phyloP scores from a whole-genome alignment of 306 rosid species.

The Prunus mongolica region DNA sequence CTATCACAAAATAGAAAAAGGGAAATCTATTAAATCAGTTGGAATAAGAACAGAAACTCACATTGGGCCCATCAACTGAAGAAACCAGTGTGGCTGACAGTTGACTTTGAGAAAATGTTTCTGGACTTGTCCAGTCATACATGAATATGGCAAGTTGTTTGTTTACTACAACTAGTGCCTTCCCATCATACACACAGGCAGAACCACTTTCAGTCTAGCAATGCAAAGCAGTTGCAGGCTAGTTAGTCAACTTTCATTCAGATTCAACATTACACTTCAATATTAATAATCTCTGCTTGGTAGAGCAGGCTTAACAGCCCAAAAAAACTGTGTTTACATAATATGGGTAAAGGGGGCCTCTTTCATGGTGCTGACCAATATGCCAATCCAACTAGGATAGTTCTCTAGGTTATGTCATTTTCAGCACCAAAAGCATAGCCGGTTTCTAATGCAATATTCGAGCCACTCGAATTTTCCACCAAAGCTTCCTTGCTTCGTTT shows the following conservation, averaged over 20 bases:
- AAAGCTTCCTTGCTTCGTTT: slow-evolving; percentile 59
- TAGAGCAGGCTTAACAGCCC: not conserved
- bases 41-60: slow-evolving; percentile 5
- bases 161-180: not conserved
- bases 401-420: not conserved
- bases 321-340: slow-evolving; percentile 2
- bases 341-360: not conserved
- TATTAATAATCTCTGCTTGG: not conserved
- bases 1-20: not conserved
- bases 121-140: not conserved
- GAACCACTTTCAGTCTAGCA: not conserved
- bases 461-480: slow-evolving; percentile 37
- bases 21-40: not conserved
- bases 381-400: not conserved
- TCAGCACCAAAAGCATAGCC: not conserved
- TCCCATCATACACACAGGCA: not conserved
- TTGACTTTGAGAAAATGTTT: not conserved
- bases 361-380: not conserved
- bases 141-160: not conserved
- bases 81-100: not conserved
- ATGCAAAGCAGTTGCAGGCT: slow-evolving; percentile 8
- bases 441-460: slow-evolving; percentile 29
- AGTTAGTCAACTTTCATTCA: slow-evolving; percentile 3
- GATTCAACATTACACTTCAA: slow-evolving; percentile 6
- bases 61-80: not conserved